Evolutionary conservation across 495 filamentous ascomycete species (phyloP), one percentile per base, ranked within the genome.

Genomic region (Collariella sp.): DNA sequence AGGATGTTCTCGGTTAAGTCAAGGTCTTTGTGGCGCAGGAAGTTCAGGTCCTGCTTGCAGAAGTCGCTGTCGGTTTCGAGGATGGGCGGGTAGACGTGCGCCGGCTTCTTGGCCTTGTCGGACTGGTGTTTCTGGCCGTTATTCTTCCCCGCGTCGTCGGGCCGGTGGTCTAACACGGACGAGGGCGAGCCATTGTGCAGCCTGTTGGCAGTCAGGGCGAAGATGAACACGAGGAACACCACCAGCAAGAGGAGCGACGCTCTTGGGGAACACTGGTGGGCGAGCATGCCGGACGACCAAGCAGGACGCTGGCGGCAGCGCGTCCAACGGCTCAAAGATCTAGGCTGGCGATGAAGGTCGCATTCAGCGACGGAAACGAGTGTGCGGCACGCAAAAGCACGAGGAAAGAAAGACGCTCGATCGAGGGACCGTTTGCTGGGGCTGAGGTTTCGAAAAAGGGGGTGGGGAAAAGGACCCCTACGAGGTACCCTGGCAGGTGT

Each of bases 1-100:
- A 63, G 46, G 41, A 75, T 67, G 19, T 58, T 70, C 26, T 67
- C 61, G 33, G 65, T 69, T 22, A 75, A 50, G 36, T 48, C 59
- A 9, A 73, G 58, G 15, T 67, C 48, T 9, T 48, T 40, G 15
- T 50, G 41, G 15, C 58, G 65, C 38, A 70, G 58, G 44, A 58
- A 60, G 4, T 61, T 56, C 19, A 67, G 36, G 36, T 65, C 62
- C 4, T 57, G 23, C 7, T 19, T 16, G 48, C 48, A 50, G 38
- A 31, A 41, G 6, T 15, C n/a, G 15, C 7, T 20, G 38, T 40
- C 38, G 15, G 15, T 7, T 0, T 18, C 7, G n/a, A 7, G 38
- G 6, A 7, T 18, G 15, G 15, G 15, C 3, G 38, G 15, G 10
- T 40, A 18, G 38, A 18, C 10, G 38, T 7, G 4, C 7, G 38